Evolutionary conservation across 2,329 filamentous ascomycete genomes (phyloP), one percentile per base, ranked within the genome.

Genomic region (Rachicladosporium sp.): DNA sequence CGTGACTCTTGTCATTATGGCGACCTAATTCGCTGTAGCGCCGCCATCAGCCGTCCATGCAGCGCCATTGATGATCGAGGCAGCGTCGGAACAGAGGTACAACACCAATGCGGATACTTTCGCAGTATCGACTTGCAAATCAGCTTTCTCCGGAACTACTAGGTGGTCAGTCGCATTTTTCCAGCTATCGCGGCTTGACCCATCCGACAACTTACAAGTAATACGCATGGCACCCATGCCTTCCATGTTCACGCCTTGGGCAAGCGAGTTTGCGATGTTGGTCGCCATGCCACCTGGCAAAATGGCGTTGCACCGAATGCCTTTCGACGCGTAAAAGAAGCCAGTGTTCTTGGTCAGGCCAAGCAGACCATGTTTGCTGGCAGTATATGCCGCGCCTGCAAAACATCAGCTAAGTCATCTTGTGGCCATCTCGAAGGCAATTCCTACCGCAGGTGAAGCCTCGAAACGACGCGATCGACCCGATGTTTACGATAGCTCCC

Each of bases 331-430:
- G 49, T 78, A 78, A 49, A 64, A 71, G 0, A 66, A 63, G 2
- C 73, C 73, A 10, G 71, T 78, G 55, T 71, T 77, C 54, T 70
- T 71, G 10, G 70, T 73, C 41, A 76, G 54, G 1, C 68, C 72
- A 3, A 72, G 49, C 10, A 76, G 51, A 7, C 66, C 72, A 47
- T 74, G 70, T 56, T 76, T 74, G 54, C 61, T 66, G 1, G 65
- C 63, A 0, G 70, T 73, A 50, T 74, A 74, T 11, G 70, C 68
- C 8, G 61, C 64, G 21, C 69, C 70, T 53, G 12, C 15, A 43
- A 27, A 44, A 2, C 15, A 35, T 43, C 13, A 39, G 35, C 19
- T 43, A 40, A 10, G 49, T 45, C 7, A 48, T 42, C 15, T 34
- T 34, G 12, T 10, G 45, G 50, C 21, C 38, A 29, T 21, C 6